phyloP scores from a whole-genome alignment of 306 rosid genomes.

The Geum urbanum region DNA sequence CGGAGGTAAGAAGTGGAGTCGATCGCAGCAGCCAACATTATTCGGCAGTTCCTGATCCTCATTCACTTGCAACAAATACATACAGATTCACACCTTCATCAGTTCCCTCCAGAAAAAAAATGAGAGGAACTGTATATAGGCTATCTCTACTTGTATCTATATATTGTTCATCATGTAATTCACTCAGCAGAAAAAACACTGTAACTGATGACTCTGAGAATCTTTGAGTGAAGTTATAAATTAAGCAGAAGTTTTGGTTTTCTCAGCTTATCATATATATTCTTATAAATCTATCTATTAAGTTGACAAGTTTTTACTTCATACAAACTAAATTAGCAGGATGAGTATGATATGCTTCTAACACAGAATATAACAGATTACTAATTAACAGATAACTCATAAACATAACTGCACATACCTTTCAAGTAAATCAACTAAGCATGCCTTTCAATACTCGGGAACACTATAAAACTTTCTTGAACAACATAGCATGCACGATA shows the following conservation, averaged over 20 bases:
- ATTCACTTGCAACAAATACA: neutral
- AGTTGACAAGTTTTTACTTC: neutral
- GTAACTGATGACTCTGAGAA: neutral
- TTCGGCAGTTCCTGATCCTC: constrained; percentile 15
- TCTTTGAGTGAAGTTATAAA: neutral
- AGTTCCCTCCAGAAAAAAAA: neutral
- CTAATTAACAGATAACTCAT: neutral
- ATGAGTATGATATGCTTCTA: neutral
- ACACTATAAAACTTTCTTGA: neutral
- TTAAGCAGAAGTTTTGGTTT: neutral
- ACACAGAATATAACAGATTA: too few species aligned
- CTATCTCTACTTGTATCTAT: constrained; percentile 1
- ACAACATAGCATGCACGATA: neutral
- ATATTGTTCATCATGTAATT: neutral
- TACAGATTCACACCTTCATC: neutral
- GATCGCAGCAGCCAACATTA: constrained; percentile 12
- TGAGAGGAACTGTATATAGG: neutral
- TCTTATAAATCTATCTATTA: neutral
- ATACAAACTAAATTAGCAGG: neutral
- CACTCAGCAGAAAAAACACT: neutral
- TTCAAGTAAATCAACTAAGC: neutral
- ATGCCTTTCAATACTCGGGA: neutral
- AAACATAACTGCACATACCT: neutral
- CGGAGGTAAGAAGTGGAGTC: constrained; percentile 2
- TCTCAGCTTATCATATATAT: neutral